Conservation (phyloP, 2,329 filamentous ascomycete genomes). For the Corynespora cassiicola region DNA sequence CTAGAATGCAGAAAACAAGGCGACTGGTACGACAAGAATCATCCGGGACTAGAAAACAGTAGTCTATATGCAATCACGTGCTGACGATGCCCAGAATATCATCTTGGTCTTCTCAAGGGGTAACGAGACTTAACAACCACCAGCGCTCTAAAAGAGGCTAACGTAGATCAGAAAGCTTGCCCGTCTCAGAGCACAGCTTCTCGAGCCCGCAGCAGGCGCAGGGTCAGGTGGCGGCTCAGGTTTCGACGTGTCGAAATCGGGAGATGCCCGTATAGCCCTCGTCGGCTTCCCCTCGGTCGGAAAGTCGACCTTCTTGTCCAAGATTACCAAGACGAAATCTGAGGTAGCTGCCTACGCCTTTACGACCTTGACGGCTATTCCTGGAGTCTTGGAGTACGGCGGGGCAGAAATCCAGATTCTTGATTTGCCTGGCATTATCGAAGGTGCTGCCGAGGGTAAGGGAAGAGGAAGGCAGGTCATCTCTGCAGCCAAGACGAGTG, state of each 20-base stretch:
- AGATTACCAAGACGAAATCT: conserved; percentile 97
- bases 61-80: conserved; percentile 29
- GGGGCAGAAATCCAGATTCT: conserved; percentile 98
- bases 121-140: no score
- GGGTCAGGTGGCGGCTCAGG: conserved; percentile 81
- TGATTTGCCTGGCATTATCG: conserved; percentile 97
- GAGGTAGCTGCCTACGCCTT: conserved; percentile 97
- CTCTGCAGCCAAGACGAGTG: conserved; percentile 96
- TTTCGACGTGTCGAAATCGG: conserved; percentile 90
- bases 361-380: conserved; percentile 96
- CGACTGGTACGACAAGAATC: conserved; percentile 75
- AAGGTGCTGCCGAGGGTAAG: conserved; percentile 94
- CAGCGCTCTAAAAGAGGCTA: conserved; percentile 14
- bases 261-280: conserved; percentile 93
- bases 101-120: conserved; percentile 97
- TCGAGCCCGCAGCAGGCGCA: conserved; percentile 84
- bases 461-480: conserved; percentile 96
- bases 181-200: conserved; percentile 88
- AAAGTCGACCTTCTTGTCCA: conserved; percentile 98
- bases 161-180: conserved; percentile 79
- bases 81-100: conserved; percentile 76
- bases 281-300: conserved; percentile 99
- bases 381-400: conserved; percentile 95
- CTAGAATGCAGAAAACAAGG: conserved; percentile 85
- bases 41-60: conserved; percentile 6